Conservation (phyloP, 495 filamentous ascomycete genomes). For the Daldinia bambusicola region DNA sequence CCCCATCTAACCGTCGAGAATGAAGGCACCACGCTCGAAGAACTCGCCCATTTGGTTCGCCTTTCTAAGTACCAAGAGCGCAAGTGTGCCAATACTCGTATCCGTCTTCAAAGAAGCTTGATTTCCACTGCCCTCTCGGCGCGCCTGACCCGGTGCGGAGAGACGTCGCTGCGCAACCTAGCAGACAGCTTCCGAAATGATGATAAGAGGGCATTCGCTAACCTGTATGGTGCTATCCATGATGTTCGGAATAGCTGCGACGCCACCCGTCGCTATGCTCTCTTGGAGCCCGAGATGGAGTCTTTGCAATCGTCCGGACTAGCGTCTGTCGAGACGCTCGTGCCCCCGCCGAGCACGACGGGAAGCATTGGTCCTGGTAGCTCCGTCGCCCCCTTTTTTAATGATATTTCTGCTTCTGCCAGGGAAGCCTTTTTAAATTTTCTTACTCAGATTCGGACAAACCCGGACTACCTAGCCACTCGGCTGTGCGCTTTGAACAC, state of each 20-base stretch:
- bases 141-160: slow-evolving; percentile 79
- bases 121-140: slow-evolving; percentile 82
- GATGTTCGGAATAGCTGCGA: slow-evolving; percentile 89
- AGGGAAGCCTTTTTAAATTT: slow-evolving; percentile 81
- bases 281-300: slow-evolving; percentile 75
- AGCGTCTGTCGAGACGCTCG: slow-evolving; percentile 58
- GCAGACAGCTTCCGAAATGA: slow-evolving; percentile 90
- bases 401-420: slow-evolving; percentile 78
- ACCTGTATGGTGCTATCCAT: slow-evolving; percentile 86
- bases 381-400: slow-evolving; percentile 76
- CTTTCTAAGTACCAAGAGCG: slow-evolving; percentile 78
- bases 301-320: slow-evolving; percentile 56
- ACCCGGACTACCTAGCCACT: slow-evolving; percentile 85
- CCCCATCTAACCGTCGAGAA: slow-evolving; percentile 57
- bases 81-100: slow-evolving; percentile 71
- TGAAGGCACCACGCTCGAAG: slow-evolving; percentile 71
- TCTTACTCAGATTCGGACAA: slow-evolving; percentile 81
- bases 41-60: slow-evolving; percentile 76
- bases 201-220: slow-evolving; percentile 88
- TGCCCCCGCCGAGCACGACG: slow-evolving; percentile 50
- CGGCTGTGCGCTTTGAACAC: slow-evolving; percentile 77
- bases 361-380: slow-evolving; percentile 53
- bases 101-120: slow-evolving; percentile 72
- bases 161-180: slow-evolving; percentile 81
- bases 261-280: slow-evolving; percentile 71